These are phyloP conservation scores for Phytophthora pini DNA, from an alignment of 352 stramenopile species.

Conservation along the genomic window DNA sequence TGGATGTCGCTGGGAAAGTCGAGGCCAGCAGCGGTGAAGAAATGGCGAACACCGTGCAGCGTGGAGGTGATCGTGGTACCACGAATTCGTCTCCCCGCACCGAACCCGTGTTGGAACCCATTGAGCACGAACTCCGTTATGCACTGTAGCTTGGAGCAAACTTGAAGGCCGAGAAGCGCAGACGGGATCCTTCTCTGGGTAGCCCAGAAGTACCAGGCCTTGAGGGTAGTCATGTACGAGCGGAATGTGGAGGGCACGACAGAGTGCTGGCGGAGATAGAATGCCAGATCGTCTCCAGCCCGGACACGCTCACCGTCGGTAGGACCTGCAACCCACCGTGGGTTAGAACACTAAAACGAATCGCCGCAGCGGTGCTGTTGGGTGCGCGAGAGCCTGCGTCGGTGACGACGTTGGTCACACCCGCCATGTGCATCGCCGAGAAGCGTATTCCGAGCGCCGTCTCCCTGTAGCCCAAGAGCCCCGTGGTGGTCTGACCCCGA, in stretches of 20 bases:
- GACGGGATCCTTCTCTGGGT: too few species aligned
- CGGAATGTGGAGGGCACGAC: too few species aligned
- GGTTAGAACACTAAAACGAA: slow-evolving; percentile 5
- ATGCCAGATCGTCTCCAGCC: too few species aligned
- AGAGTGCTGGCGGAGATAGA: too few species aligned
- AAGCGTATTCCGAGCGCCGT: slow-evolving; percentile 1
- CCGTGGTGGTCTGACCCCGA: slow-evolving; percentile 7
- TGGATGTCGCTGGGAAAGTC: slow-evolving; percentile 11
- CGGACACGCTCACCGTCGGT: too few species aligned
- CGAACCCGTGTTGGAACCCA: too few species aligned
- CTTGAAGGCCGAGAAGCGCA: too few species aligned
- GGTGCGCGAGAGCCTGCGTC: slow-evolving; percentile 9
- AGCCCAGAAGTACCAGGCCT: too few species aligned
- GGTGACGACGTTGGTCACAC: not conserved
- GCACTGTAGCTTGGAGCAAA: too few species aligned
- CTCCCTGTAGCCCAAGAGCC: not conserved
- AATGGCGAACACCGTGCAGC: slow-evolving; percentile 1
- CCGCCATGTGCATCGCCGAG: slow-evolving; percentile 8
- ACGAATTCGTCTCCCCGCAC: not conserved
- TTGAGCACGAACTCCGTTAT: too few species aligned
- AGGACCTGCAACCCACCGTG: slow-evolving; percentile 5
- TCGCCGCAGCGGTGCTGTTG: not conserved
- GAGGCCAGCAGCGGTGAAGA: slow-evolving; percentile 1
- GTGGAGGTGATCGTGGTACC: slow-evolving; percentile 1
- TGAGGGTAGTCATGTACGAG: too few species aligned